These are phyloP conservation scores for Penicillium riverlandense DNA, from an alignment of 495 filamentous ascomycete genomes.

Conservation along the genomic window DNA sequence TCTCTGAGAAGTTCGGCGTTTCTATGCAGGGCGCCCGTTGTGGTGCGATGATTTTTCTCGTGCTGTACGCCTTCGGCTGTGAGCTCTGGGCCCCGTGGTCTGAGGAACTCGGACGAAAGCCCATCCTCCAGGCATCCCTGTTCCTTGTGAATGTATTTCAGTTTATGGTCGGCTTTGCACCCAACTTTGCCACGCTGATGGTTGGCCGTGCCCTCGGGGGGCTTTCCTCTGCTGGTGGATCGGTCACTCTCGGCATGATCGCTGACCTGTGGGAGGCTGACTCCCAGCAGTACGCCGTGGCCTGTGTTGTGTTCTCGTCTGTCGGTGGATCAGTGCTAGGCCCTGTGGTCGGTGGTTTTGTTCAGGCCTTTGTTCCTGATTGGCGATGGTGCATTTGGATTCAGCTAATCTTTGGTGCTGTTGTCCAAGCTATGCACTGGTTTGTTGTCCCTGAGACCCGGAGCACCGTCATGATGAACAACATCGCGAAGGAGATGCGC, in stretches of 20 bases:
- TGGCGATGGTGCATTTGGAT: conserved; percentile 56
- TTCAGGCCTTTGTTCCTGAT: conserved; percentile 36
- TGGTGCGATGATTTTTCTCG: conserved; percentile 52
- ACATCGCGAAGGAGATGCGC: conserved; percentile 48
- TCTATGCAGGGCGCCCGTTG: conserved; percentile 45
- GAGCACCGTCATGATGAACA: conserved; percentile 53
- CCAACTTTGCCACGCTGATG: conserved; percentile 49
- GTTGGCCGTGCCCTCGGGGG: conserved; percentile 51
- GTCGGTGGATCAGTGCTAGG: conserved; percentile 57
- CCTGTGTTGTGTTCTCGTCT: conserved; percentile 57
- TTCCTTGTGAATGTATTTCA: conserved; percentile 56
- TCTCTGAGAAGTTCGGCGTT: conserved; percentile 41
- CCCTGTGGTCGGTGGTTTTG: conserved; percentile 54
- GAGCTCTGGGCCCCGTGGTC: conserved; percentile 64
- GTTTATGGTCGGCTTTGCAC: conserved; percentile 44
- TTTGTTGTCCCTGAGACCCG: conserved; percentile 52
- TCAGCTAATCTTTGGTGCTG: conserved; percentile 51
- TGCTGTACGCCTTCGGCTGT: conserved; percentile 58
- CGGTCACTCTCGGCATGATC: conserved; percentile 57
- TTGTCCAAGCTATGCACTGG: conserved; percentile 46
- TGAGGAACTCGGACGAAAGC: conserved; percentile 53
- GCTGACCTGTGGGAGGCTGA: conserved; percentile 57
- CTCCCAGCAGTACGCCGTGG: conserved; percentile 53
- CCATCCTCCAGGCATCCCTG: conserved; percentile 47
- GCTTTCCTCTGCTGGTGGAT: conserved; percentile 54